Base-by-base conservation (phyloP, 768 basidiomycete genomes). In the Podaxis carcinomalis region DNA sequence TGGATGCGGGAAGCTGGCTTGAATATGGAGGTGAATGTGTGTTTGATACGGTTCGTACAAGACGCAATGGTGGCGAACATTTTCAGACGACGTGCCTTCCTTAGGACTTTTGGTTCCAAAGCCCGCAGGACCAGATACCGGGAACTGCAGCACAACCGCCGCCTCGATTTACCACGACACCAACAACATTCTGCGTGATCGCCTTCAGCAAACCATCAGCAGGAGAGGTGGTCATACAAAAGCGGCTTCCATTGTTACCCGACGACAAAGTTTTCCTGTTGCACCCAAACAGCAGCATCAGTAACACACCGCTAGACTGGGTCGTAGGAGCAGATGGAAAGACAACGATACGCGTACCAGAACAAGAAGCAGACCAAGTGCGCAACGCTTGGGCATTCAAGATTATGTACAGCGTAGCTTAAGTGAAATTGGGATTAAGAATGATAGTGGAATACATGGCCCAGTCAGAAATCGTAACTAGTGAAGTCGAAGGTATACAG, bases 1-100 rank as follows among this genome's bases (percentile, higher is more conserved):
- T 79, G 4, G 80, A 75, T n/a, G 80, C 81, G 16, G 84, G 83
- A 0, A 64, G 62, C 46, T 85, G 84, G 84, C 69, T 85, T 56
- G 71, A 75, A 44, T 77, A 78, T 47, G 75, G 79, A 1, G 82
- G 83, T 13, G 70, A 74, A 0, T 85, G 83, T 37, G 75, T 85
- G 5, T 85, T 83, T 56, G 77, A 74, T 28, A 84, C 84, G 4
- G 84, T 82, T 61, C 11, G 78, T 72, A 1, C 39, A 13, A 56
- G 23, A 16, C 7, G 1, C 19, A 23, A 10, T 27, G 4, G 27
- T 51, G 4, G 5, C 16, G 7, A 25, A 19, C 35, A 32, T 19
- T 16, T 13, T 16, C 50, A 27, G 61, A 55, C 35, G 19, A 28
- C 9, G 44, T 51, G 42, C 28, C 62, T 53, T 50, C 40, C 10